These are phyloP conservation scores for Hysterangium stoloniferum DNA, from an alignment of 768 basidiomycete species.

Conservation along the genomic window DNA sequence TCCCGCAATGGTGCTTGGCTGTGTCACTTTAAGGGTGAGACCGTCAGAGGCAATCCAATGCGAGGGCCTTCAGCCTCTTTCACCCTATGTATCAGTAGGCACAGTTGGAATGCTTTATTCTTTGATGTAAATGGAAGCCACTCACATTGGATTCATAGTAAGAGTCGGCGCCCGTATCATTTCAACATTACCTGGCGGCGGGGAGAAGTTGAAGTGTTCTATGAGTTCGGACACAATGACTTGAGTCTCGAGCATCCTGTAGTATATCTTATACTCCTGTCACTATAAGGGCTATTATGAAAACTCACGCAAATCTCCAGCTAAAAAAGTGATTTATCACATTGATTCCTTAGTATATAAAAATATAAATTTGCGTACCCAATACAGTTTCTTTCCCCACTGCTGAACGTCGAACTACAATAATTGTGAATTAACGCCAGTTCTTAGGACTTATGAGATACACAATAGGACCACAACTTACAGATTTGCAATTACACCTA, in stretches of 20 bases:
- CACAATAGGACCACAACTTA: not conserved
- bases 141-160: not conserved
- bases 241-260: constrained; percentile 27
- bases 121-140: no score
- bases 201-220: constrained; percentile 26
- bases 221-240: constrained; percentile 27
- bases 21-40: no score
- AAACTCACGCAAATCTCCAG: constrained; percentile 3
- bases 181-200: constrained; percentile 23
- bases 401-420: not conserved
- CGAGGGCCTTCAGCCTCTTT: no score
- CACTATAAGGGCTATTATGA: not conserved
- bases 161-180: constrained; percentile 21
- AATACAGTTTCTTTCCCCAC: not conserved
- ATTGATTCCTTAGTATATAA: not conserved
- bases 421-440: not conserved
- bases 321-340: not conserved
- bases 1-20: no score
- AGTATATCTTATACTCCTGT: not conserved
- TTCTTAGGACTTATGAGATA: not conserved
- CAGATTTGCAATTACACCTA: not conserved
- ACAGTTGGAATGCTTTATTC: no score
- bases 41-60: no score
- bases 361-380: not conserved
- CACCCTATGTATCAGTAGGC: no score